Conservation (phyloP, 2,329 filamentous ascomycete genomes). For the Cercospora janseana region DNA sequence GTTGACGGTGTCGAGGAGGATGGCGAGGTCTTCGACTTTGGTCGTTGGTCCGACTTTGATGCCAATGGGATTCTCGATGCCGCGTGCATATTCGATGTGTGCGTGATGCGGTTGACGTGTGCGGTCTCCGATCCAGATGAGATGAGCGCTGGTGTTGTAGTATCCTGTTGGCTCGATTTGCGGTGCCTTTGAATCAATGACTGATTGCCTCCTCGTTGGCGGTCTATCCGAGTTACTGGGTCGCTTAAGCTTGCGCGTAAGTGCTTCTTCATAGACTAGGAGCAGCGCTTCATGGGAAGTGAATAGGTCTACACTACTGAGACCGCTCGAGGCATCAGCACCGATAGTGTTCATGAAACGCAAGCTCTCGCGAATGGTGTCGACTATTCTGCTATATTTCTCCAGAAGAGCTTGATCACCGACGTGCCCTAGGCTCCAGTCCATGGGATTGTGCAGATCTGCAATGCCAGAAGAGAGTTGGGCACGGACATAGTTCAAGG, state of each 20-base stretch:
- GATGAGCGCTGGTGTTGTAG: slow-evolving; percentile 94
- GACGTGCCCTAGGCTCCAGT: slow-evolving; percentile 94
- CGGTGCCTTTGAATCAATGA: neutral
- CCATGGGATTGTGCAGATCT: slow-evolving; percentile 86
- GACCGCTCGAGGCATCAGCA: slow-evolving; percentile 76
- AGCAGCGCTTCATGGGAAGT: slow-evolving; percentile 93
- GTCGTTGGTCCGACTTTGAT: slow-evolving; percentile 94
- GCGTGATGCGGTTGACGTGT: slow-evolving; percentile 90
- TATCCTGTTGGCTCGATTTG: slow-evolving; percentile 56
- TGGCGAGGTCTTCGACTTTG: slow-evolving; percentile 69
- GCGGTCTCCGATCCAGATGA: slow-evolving; percentile 97
- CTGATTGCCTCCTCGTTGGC: slow-evolving; percentile 2
- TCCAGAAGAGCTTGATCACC: slow-evolving; percentile 76
- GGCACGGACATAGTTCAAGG: slow-evolving; percentile 86
- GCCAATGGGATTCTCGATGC: slow-evolving; percentile 91
- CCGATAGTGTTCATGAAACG: slow-evolving; percentile 94
- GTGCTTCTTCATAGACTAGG: slow-evolving; percentile 86
- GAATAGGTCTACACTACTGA: slow-evolving; percentile 91
- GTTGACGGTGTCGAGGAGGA: slow-evolving; percentile 81
- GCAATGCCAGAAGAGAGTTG: slow-evolving; percentile 84
- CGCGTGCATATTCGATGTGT: slow-evolving; percentile 96
- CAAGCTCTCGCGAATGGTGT: slow-evolving; percentile 75
- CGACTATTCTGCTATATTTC: slow-evolving; percentile 82
- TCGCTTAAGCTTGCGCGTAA: slow-evolving; percentile 73
- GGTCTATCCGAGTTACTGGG: slow-evolving; percentile 50